A percentile compares a stretch with the other conserved stretches of the same genome.
Conservation (phyloP, 345 rosid species). For the Linum trigynum region DNA sequence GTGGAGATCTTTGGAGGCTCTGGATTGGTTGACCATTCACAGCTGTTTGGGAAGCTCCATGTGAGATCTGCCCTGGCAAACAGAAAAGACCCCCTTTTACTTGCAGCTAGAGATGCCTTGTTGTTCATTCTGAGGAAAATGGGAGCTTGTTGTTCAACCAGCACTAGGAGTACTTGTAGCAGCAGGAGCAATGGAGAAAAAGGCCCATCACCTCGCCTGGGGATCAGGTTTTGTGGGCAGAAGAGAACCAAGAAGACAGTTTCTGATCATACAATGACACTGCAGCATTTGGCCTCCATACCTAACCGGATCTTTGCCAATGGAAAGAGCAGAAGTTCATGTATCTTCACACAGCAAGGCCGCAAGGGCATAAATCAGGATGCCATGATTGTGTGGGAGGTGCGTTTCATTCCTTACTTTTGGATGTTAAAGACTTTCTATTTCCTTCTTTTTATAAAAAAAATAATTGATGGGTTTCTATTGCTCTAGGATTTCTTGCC, state of each 20-base stretch:
- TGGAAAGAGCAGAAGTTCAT: slow-evolving; percentile 79
- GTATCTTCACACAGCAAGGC: slow-evolving; percentile 96
- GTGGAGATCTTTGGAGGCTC: not conserved
- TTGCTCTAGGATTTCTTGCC: slow-evolving; percentile 69
- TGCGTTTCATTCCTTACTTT: slow-evolving; percentile 33
- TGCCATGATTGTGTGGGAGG: slow-evolving; percentile 99
- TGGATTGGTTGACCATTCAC: not conserved
- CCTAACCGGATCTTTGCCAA: slow-evolving; percentile 68
- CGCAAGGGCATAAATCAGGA: slow-evolving; percentile 97
- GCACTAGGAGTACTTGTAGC: slow-evolving; percentile 74
- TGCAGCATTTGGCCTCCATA: slow-evolving; percentile 58
- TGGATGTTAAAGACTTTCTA: slow-evolving; percentile 8
- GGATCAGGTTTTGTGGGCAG: slow-evolving; percentile 53
- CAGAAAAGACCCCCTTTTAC: not conserved
- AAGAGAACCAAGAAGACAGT: slow-evolving; percentile 61
- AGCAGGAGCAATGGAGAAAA: slow-evolving; percentile 67
- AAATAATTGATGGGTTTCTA: slow-evolving; percentile 13
- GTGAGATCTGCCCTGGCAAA: slow-evolving; percentile 5
- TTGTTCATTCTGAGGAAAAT: slow-evolving; percentile 38
- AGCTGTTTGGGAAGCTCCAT: not conserved
- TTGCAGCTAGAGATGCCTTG: slow-evolving; percentile 11
- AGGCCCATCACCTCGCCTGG: slow-evolving; percentile 43
- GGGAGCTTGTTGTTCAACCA: slow-evolving; percentile 90
- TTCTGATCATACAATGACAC: slow-evolving; percentile 49
- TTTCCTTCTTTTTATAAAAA: slow-evolving; percentile 7